Evolutionary conservation across 176 grass and related monocot species (phyloP).

Genomic region (Avena eriantha): DNA sequence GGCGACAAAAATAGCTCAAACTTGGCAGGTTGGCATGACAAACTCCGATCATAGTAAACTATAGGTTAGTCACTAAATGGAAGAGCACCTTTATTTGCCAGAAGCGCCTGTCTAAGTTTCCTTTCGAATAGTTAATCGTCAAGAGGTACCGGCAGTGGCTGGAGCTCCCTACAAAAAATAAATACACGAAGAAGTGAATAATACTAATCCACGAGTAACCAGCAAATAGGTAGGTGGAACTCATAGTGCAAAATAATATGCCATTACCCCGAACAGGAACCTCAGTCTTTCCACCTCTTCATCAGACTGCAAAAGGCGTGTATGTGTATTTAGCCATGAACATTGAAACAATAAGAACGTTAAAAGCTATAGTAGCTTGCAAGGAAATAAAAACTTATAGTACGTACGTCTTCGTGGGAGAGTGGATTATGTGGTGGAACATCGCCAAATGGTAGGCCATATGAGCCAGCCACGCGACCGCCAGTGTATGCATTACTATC

Average conservation of each 20-base stretch:
- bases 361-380: background rate
- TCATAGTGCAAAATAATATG: background rate
- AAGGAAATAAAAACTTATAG: background rate
- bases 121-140: background rate
- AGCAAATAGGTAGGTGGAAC: background rate
- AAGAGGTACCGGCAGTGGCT: background rate
- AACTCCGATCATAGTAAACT: background rate
- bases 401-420: background rate
- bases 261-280: background rate
- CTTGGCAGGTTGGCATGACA: background rate
- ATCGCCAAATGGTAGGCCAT: background rate
- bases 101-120: background rate
- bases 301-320: background rate
- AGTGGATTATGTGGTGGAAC: background rate
- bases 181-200: background rate
- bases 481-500: background rate
- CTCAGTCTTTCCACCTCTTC: slow-evolving; percentile 24
- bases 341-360: background rate
- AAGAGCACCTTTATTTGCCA: background rate
- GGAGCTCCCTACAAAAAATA: background rate
- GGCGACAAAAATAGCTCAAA: background rate
- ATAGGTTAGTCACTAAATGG: background rate
- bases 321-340: background rate
- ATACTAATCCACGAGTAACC: background rate
- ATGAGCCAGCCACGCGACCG: background rate